phyloP scores from a whole-genome alignment of 257 asterid genomes.

The Petunia secreta region DNA sequence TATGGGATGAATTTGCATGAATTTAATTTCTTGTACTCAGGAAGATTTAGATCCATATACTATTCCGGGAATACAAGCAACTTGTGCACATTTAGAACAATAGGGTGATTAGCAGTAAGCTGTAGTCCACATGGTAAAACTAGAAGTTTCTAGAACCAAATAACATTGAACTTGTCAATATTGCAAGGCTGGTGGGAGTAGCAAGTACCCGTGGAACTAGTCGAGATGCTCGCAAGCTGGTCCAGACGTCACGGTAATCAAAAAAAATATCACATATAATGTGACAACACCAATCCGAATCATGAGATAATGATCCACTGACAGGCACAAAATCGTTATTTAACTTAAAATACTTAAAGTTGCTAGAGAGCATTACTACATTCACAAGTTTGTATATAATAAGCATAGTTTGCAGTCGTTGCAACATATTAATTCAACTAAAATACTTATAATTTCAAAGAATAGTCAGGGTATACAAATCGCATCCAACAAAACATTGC shows the following conservation, averaged over 20 bases:
- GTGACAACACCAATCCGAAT: too few relatives aligned
- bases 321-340: neutral
- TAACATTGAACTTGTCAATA: neutral
- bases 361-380: neutral
- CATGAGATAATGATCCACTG: neutral
- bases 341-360: neutral
- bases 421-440: neutral
- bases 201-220: too few relatives aligned
- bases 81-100: neutral
- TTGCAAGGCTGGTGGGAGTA: neutral
- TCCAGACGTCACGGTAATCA: too few relatives aligned
- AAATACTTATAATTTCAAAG: neutral
- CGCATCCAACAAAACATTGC: neutral
- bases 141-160: neutral
- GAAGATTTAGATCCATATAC: neutral
- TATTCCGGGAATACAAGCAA: neutral
- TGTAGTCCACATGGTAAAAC: neutral
- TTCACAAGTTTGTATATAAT: neutral
- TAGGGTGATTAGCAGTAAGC: neutral
- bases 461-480: neutral
- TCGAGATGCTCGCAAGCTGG: too few relatives aligned
- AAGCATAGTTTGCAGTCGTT: neutral
- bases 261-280: too few relatives aligned
- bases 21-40: neutral
- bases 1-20: neutral